Conservation (phyloP, 768 basidiomycete genomes). For the Lactarius sp. region DNA sequence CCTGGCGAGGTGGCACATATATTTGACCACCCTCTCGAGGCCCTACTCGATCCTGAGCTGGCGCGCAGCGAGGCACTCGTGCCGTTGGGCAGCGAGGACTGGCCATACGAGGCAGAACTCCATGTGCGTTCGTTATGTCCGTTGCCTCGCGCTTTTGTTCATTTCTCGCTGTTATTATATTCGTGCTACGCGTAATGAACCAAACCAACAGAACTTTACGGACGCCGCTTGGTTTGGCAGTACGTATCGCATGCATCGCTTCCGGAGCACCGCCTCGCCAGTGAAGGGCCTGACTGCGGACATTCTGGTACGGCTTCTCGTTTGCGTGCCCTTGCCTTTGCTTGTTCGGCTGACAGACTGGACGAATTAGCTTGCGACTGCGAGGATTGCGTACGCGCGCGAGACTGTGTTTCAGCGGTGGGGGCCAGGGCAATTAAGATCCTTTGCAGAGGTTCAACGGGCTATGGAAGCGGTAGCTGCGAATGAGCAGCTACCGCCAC, state of each 20-base stretch:
- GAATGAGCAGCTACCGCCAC: neutral
- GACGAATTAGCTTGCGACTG: slow-evolving; percentile 53
- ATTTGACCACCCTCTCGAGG: slow-evolving; percentile 75
- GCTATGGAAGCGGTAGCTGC: slow-evolving; percentile 16
- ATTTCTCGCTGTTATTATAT: neutral
- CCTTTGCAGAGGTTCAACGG: slow-evolving; percentile 26
- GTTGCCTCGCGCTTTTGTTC: neutral
- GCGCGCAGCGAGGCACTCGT: slow-evolving; percentile 46
- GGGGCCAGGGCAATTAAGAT: slow-evolving; percentile 46
- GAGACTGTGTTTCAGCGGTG: slow-evolving; percentile 50
- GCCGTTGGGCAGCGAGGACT: slow-evolving; percentile 58
- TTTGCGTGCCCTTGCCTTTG: neutral
- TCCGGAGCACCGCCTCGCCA: slow-evolving; percentile 71
- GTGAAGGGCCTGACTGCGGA: slow-evolving; percentile 83
- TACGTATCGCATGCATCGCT: slow-evolving; percentile 77
- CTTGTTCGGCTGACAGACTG: neutral
- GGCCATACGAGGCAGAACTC: slow-evolving; percentile 71
- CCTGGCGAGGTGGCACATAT: slow-evolving; percentile 72
- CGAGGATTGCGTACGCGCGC: slow-evolving; percentile 57
- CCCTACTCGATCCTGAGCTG: slow-evolving; percentile 57
- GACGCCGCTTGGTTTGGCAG: slow-evolving; percentile 44
- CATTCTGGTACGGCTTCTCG: slow-evolving; percentile 53
- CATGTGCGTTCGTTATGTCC: slow-evolving; percentile 43
- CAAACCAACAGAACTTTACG: slow-evolving; percentile 49
- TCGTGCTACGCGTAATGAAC: neutral